Evolutionary conservation across 1,284 basidiomycete genomes (phyloP).

Genomic region (Athelia sp.): DNA sequence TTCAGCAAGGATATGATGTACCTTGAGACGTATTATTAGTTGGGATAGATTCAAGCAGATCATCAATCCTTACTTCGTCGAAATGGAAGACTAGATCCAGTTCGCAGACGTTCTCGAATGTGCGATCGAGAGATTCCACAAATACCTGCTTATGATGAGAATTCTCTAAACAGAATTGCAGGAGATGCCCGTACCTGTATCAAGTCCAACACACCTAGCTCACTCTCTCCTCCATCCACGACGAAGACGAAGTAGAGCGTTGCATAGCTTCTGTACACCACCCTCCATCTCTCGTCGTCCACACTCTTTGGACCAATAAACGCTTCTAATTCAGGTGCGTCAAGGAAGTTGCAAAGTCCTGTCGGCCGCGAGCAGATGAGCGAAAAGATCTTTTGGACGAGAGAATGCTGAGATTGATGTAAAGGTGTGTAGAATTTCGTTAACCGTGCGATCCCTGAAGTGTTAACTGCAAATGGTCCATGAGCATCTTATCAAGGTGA

Average conservation of each 20-base stretch:
- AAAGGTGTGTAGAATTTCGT: slow-evolving; percentile 95
- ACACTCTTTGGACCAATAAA: slow-evolving; percentile 58
- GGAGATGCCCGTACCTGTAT: slow-evolving; percentile 72
- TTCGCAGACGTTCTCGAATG: slow-evolving; percentile 99
- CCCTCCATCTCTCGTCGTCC: slow-evolving; percentile 60
- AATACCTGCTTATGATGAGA: slow-evolving; percentile 61
- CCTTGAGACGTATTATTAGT: slow-evolving; percentile 42
- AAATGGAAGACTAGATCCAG: slow-evolving; percentile 98
- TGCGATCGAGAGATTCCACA: slow-evolving; percentile 92
- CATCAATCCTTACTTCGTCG: slow-evolving; percentile 71
- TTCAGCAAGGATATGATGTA: slow-evolving; percentile 91
- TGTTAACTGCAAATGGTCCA: slow-evolving; percentile 57
- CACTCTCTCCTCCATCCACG: slow-evolving; percentile 92
- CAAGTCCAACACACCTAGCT: slow-evolving; percentile 92
- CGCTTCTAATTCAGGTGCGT: slow-evolving; percentile 85
- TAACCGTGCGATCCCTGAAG: slow-evolving; percentile 83
- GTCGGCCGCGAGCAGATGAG: slow-evolving; percentile 74
- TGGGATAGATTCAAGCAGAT: background rate
- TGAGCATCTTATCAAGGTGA: slow-evolving; percentile 36
- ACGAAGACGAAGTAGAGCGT: slow-evolving; percentile 98
- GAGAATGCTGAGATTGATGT: slow-evolving; percentile 66
- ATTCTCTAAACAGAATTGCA: background rate
- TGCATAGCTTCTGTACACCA: slow-evolving; percentile 86
- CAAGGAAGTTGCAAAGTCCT: slow-evolving; percentile 88
- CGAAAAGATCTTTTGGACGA: slow-evolving; percentile 82